Conservation (phyloP, 2,329 filamentous ascomycete genomes). For the Pestalotiopsis sp. region DNA sequence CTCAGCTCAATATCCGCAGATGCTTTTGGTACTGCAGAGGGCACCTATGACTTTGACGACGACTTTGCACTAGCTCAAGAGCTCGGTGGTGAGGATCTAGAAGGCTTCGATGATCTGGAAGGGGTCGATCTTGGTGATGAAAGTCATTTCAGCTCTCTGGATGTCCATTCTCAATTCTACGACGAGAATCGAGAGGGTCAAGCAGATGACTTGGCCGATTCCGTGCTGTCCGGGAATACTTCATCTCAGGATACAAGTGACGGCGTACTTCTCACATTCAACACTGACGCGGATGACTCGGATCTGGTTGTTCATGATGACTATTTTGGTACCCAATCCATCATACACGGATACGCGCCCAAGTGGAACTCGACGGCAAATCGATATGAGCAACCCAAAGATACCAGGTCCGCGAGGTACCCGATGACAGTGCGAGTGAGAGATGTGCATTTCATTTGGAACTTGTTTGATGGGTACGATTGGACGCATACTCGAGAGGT, state of each 20-base stretch:
- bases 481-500: constrained; percentile 86
- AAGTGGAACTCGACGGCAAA: constrained; percentile 81
- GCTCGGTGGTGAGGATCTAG: constrained; percentile 36
- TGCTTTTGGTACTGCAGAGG: constrained; percentile 68
- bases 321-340: constrained; percentile 69
- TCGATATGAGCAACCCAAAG: constrained; percentile 68
- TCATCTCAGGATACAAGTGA: constrained; percentile 44
- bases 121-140: constrained; percentile 38
- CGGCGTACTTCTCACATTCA: constrained; percentile 46
- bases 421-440: constrained; percentile 78
- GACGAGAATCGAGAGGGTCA: constrained; percentile 44
- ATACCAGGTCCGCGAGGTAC: constrained; percentile 61
- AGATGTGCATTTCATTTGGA: constrained; percentile 95
- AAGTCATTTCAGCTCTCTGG: constrained; percentile 34
- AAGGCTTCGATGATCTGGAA: constrained; percentile 30
- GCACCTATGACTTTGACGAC: constrained; percentile 64
- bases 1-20: constrained; percentile 89
- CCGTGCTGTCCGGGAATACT: constrained; percentile 41
- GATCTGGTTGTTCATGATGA: constrained; percentile 76
- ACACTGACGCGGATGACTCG: constrained; percentile 51
- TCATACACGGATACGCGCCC: constrained; percentile 68
- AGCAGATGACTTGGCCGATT: constrained; percentile 46
- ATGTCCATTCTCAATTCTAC: constrained; percentile 49
- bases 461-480: constrained; percentile 96
- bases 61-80: constrained; percentile 60